Percentiles rank a stretch among this genome's conserved stretches.
Conservation (phyloP, 2,329 filamentous ascomycete species). For the Xylaria sp. region DNA sequence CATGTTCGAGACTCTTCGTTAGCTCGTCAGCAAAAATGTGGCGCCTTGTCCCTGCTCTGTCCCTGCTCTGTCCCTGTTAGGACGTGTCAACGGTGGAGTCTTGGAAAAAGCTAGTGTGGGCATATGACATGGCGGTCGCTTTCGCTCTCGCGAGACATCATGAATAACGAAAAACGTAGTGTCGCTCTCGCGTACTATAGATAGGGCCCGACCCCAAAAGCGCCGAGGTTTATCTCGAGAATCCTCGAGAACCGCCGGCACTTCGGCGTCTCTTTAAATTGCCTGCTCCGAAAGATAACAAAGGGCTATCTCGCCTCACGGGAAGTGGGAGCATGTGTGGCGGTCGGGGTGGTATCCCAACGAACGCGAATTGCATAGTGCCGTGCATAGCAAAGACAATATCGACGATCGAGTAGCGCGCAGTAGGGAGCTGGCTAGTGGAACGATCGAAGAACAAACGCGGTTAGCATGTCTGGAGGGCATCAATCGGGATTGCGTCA, state of each 20-base stretch:
- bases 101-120: conserved; percentile 2
- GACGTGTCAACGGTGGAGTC: conserved; percentile 5
- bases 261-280: neutral
- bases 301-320: neutral
- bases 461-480: conserved; percentile 1
- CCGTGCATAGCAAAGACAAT: neutral
- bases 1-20: conserved; percentile 19
- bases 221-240: neutral
- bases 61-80: neutral
- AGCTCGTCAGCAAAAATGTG: conserved; percentile 15
- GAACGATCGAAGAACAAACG: neutral
- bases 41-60: no score
- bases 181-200: neutral
- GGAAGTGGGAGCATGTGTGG: neutral
- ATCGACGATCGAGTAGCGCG: neutral
- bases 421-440: no score
- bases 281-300: neutral
- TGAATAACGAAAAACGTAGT: no score
- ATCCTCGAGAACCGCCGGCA: no score
- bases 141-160: neutral
- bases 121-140: neutral
- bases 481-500: conserved; percentile 20
- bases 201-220: neutral
- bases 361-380: neutral
- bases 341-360: neutral